Conservation (phyloP, 1,284 basidiomycete species). For the Malassezia sympodialis region DNA sequence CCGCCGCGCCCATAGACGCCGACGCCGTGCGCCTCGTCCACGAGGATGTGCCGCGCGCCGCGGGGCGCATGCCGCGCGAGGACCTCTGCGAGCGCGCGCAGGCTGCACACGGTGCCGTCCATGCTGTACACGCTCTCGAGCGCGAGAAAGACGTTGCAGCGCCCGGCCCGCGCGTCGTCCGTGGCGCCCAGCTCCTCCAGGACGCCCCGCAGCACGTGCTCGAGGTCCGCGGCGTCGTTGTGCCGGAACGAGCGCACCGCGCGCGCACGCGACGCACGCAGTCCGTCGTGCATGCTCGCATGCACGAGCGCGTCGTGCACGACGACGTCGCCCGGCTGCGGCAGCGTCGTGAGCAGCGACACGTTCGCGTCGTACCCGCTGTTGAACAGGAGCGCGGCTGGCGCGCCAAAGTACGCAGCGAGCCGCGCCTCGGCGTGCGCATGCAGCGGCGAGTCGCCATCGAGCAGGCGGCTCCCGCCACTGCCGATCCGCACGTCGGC, state of each 20-base stretch:
- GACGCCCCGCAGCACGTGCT: not conserved
- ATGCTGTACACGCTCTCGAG: slow-evolving; percentile 86
- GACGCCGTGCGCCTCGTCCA: slow-evolving; percentile 72
- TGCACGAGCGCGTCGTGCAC: slow-evolving; percentile 83
- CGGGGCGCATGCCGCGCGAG: slow-evolving; percentile 59
- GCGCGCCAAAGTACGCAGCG: slow-evolving; percentile 25
- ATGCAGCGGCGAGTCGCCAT: slow-evolving; percentile 55
- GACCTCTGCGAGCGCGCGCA: slow-evolving; percentile 58
- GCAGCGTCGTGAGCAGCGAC: slow-evolving; percentile 72
- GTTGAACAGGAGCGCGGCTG: slow-evolving; percentile 73
- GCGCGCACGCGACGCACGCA: slow-evolving; percentile 58
- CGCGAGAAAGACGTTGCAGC: slow-evolving; percentile 53
- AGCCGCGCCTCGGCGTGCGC: slow-evolving; percentile 31
- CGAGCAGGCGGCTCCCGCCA: slow-evolving; percentile 78
- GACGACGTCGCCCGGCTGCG: slow-evolving; percentile 67
- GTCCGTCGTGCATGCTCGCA: slow-evolving; percentile 81
- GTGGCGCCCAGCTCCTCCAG: not conserved
- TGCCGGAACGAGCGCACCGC: slow-evolving; percentile 59
- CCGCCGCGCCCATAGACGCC: slow-evolving; percentile 57
- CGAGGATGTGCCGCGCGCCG: slow-evolving; percentile 50
- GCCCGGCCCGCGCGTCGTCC: not conserved
- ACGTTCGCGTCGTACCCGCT: slow-evolving; percentile 91
- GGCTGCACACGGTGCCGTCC: slow-evolving; percentile 81
- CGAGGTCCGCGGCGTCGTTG: slow-evolving; percentile 55
- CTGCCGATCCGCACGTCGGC: slow-evolving; percentile 57